Evolutionary conservation across 1,139 yeast genomes (phyloP).

Genomic region (Suhomyces coccinellae): DNA sequence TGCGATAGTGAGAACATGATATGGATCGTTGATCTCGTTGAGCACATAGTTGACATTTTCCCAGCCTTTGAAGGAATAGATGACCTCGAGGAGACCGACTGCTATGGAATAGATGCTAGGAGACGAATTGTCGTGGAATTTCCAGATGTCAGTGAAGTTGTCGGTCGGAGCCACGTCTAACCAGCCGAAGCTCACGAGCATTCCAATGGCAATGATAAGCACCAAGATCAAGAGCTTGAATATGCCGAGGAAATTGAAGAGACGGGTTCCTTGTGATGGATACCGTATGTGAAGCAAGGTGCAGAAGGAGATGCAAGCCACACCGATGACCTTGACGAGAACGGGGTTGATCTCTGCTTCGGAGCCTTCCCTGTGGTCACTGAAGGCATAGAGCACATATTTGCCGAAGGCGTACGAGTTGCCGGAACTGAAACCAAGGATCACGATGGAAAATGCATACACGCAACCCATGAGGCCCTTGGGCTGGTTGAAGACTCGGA

Average conservation of each 20-base stretch:
- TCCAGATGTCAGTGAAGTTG: constrained; percentile 33
- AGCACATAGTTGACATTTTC: constrained; percentile 49
- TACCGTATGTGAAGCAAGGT: constrained; percentile 39
- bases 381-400: constrained; percentile 42
- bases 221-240: constrained; percentile 43
- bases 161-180: constrained; percentile 27
- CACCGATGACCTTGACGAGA: constrained; percentile 45
- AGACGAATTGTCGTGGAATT: constrained; percentile 19
- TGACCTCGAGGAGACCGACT: constrained; percentile 43
- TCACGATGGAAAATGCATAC: constrained; percentile 49
- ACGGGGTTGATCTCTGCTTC: constrained; percentile 13
- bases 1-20: constrained; percentile 64
- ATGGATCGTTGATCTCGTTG: constrained; percentile 53
- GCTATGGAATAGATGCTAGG: constrained; percentile 35
- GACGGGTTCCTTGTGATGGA: constrained; percentile 43
- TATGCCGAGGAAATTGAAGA: constrained; percentile 46
- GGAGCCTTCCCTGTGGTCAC: constrained; percentile 22
- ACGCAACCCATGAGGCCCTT: constrained; percentile 42
- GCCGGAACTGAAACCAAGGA: constrained; percentile 52
- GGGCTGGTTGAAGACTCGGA: constrained; percentile 40
- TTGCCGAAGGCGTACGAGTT: constrained; percentile 54
- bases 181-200: constrained; percentile 26
- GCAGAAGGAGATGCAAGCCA: constrained; percentile 43
- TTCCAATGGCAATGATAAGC: constrained; percentile 41
- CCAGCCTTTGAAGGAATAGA: constrained; percentile 46